A percentile compares a stretch with the other conserved stretches of the same genome.
These are phyloP conservation scores for Spiraea crenata DNA, from an alignment of 331 rosid species.

Conservation along the genomic window DNA sequence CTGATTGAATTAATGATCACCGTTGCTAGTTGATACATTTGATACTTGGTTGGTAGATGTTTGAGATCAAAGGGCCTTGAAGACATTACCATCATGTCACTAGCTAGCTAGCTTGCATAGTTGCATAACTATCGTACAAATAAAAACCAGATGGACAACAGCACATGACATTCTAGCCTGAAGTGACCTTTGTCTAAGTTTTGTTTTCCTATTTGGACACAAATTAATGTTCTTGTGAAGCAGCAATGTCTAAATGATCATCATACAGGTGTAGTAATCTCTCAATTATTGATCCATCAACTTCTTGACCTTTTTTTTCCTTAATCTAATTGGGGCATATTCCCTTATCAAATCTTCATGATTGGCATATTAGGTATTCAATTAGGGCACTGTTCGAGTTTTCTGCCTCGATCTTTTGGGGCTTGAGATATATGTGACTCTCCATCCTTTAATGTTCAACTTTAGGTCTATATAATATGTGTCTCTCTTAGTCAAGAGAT, in stretches of 20 bases:
- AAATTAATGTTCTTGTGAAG: not conserved
- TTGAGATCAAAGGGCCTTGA: no score
- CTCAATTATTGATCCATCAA: conserved; percentile 10
- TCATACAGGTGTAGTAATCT: not conserved
- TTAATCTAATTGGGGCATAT: not conserved
- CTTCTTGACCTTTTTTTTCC: not conserved
- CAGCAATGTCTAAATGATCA: not conserved
- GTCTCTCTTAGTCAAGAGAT: no score
- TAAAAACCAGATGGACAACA: conserved; percentile 2
- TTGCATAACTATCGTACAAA: no score
- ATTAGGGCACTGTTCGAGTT: no score
- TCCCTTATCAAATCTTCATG: conserved; percentile 1
- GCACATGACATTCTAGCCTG: not conserved
- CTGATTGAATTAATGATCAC: no score
- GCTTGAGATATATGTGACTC: no score
- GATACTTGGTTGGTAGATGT: not conserved
- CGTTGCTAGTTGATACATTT: not conserved
- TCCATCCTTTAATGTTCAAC: no score
- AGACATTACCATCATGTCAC: conserved; percentile 1
- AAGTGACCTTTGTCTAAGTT: not conserved
- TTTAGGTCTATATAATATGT: no score
- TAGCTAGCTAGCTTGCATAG: not conserved
- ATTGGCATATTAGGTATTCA: not conserved
- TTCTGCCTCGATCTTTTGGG: no score
- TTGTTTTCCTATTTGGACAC: not conserved